Evolutionary conservation across 495 filamentous ascomycete genomes (phyloP).

Genomic region (Tuber magnatum): DNA sequence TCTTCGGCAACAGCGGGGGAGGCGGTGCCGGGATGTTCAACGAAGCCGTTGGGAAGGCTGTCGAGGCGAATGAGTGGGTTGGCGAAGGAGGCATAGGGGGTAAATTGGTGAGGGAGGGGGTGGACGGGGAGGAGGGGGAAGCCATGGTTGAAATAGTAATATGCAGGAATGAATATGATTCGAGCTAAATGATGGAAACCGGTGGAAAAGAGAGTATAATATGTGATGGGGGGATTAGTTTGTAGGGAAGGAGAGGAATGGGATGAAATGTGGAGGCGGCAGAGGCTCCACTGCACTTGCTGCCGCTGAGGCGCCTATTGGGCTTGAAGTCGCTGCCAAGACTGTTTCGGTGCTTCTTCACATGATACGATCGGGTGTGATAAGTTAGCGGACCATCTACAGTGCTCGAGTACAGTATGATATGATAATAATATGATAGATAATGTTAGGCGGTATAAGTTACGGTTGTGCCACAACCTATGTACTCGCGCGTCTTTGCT

Average conservation of each 20-base stretch:
- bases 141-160: slow-evolving; percentile 23
- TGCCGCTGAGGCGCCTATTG: background rate
- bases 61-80: slow-evolving; percentile 56
- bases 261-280: background rate
- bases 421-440: background rate
- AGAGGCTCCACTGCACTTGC: background rate
- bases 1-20: slow-evolving; percentile 50
- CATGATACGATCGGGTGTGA: background rate
- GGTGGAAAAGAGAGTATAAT: background rate
- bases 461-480: too few species aligned
- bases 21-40: slow-evolving; percentile 55
- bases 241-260: background rate
- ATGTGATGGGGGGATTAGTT: background rate
- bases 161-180: background rate
- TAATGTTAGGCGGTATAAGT: background rate
- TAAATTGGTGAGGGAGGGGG: slow-evolving; percentile 19
- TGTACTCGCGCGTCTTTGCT: too few species aligned
- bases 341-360: background rate
- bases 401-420: too few species aligned
- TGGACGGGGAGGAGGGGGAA: slow-evolving; percentile 19
- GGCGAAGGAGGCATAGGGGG: slow-evolving; percentile 50
- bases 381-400: background rate
- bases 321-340: background rate
- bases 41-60: slow-evolving; percentile 51
- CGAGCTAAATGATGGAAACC: slow-evolving; percentile 1